A percentile compares a stretch with the other conserved stretches of the same genome.
Evolutionary conservation across 169 alveolate species (phyloP).

Genomic region (Plasmodium inui): DNA sequence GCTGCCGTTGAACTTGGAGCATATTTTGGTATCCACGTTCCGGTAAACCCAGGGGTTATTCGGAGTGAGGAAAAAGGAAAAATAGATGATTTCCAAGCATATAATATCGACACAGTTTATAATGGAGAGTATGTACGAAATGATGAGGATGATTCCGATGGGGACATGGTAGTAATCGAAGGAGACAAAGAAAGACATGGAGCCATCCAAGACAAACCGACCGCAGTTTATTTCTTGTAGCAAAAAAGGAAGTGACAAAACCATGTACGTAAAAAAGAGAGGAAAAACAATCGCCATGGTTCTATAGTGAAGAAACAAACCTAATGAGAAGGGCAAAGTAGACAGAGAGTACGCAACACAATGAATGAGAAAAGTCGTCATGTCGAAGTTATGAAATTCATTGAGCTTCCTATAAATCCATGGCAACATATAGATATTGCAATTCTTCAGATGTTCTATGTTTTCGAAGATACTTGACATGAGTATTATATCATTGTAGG

Average conservation of each 20-base stretch:
- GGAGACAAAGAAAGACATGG: slow-evolving; percentile 42
- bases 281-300: slow-evolving; percentile 50
- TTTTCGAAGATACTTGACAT: slow-evolving; percentile 60
- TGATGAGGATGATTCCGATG: slow-evolving; percentile 31
- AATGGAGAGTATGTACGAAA: slow-evolving; percentile 41
- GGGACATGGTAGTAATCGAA: slow-evolving; percentile 29
- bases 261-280: slow-evolving; percentile 18
- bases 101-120: slow-evolving; percentile 38
- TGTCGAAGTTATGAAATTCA: slow-evolving; percentile 26
- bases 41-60: slow-evolving; percentile 59
- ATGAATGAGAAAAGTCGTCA: slow-evolving; percentile 24
- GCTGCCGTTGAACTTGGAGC: slow-evolving; percentile 53
- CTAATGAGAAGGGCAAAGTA: slow-evolving; percentile 30
- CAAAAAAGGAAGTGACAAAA: slow-evolving; percentile 39
- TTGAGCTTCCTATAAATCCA: slow-evolving; percentile 65
- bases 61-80: slow-evolving; percentile 9
- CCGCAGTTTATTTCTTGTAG: slow-evolving; percentile 68
- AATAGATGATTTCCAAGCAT: slow-evolving; percentile 9
- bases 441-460: slow-evolving; percentile 25
- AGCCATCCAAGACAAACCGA: slow-evolving; percentile 50
- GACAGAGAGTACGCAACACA: slow-evolving; percentile 39
- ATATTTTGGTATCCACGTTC: slow-evolving; percentile 37
- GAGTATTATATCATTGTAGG: slow-evolving; percentile 53
- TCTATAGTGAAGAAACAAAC: slow-evolving; percentile 36
- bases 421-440: slow-evolving; percentile 58